A percentile compares a stretch with the other conserved stretches of the same genome.
These are phyloP conservation scores for Intubia oerlemansii DNA, from an alignment of 2,329 filamentous ascomycete genomes.

Conservation along the genomic window DNA sequence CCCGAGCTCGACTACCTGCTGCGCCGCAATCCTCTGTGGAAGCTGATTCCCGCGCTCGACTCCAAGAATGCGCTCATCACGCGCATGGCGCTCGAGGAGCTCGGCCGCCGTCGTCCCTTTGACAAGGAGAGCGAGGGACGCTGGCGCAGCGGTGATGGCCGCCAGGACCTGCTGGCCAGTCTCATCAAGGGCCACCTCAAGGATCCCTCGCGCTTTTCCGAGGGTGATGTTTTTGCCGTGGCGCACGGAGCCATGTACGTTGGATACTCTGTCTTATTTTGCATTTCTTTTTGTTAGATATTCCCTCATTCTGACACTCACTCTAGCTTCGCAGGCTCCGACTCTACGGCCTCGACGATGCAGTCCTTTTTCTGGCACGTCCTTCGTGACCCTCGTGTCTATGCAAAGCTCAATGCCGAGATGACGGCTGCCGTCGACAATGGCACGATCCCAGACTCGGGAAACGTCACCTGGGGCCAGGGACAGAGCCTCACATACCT, in stretches of 20 bases:
- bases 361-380: conserved; percentile 32
- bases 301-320: too few species aligned
- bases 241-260: conserved; percentile 35
- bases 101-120: conserved; percentile 23
- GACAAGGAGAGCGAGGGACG: conserved; percentile 21
- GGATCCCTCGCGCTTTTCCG: conserved; percentile 22
- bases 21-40: conserved; percentile 26
- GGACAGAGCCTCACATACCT: conserved; percentile 28
- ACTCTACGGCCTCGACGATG: conserved; percentile 38
- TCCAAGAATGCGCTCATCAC: conserved; percentile 26
- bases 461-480: conserved; percentile 25
- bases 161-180: conserved; percentile 27
- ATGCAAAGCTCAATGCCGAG: conserved; percentile 19
- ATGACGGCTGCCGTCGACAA: conserved; percentile 19
- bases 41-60: conserved; percentile 20
- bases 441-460: conserved; percentile 15
- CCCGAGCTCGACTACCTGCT: conserved; percentile 26
- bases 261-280: too few species aligned
- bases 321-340: conserved; percentile 37
- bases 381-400: conserved; percentile 21
- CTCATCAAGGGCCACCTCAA: conserved; percentile 30
- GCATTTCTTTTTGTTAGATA: too few species aligned
- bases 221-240: conserved; percentile 33
- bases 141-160: conserved; percentile 18
- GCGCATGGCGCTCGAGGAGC: conserved; percentile 27